Base-by-base conservation (phyloP, 805 yeast genomes). In the Priceomyces fermenticarens region DNA sequence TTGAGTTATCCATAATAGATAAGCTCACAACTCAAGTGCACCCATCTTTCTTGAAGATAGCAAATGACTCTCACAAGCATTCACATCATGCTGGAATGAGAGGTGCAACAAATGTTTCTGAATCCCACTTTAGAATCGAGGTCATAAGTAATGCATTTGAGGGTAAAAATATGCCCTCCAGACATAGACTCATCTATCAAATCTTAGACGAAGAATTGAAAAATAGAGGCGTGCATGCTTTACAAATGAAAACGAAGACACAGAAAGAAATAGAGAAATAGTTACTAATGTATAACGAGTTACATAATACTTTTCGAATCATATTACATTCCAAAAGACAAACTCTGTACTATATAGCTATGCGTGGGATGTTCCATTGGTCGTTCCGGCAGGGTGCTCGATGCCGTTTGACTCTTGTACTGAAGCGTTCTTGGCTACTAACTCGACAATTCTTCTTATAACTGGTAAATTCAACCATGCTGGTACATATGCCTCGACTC, bases 401-500 rank as follows among this genome's bases (percentile, higher is more conserved):
- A 39, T 30, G 25, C 33, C 44, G 16, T 39, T 46, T 6, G 59
- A 57, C 46, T 82, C 86, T 60, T 81, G 88, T 10, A 75, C 87
- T 15, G 85, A 73, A 12, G 91, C 95, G 57, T 84, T 85, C 64
- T 81, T 83, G 10, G 95, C 87, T 35, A 85, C 91, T 52, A 93
- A 72, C 60, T 90, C 97, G 30, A 90, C 87, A 36, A 93, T 81
- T 63, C 93, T 77, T 70, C 95, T 85, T 29, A 95, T 83, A 31
- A 79, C 83, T 33, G 98, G 98, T 49, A 90, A 79, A 52, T 84
- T 86, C 65, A 93, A 72, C 87, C 95, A 87, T 1, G 95, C 90
- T 30, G 99, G 99, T 47, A 93, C 91, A 58, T 90, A 93, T 12
- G 95, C 89, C 68, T 87, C 88, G 53, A 84, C 83, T 58, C 86